Base-by-base conservation (phyloP, 352 stramenopile species). In the Phytopythium kandeliae region DNA sequence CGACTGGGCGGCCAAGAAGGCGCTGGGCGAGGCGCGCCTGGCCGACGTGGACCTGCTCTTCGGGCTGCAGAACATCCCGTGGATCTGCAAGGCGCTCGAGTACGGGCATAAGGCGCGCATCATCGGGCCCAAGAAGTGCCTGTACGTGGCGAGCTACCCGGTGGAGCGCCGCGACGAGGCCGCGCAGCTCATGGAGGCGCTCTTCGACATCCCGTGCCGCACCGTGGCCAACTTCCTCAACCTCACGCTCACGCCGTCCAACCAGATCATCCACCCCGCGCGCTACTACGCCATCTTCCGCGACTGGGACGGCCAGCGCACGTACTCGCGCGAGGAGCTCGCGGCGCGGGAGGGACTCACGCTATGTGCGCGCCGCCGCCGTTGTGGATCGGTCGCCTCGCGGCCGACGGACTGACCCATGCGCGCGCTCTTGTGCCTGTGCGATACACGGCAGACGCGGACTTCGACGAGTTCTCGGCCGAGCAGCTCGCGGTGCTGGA, bases 251-350 rank as follows among this genome's bases (percentile, higher is more conserved):
- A 97, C 89, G 53, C 88, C 89, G 49, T 96, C 85, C 45, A 97
- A 97, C 74, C 89, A 97, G 69, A 96, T 97, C 66, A 94, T 97
- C 64, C 89, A 97, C 60, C 89, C 89, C 44, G 87, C 86, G 45
- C 81, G 89, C 40, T 97, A 97, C 78, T 96, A 90, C 66, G 85
- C 80, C 24, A 96, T 97, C 54, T 97, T 97, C 67, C 79, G 85
- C 44, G 89, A 97, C 71, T 96, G 85, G 86, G 87, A 97, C 58
- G 89, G 87, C 64, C 78, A 89, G 64, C 78, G 76, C 54, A 96
- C 77, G 22, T 97, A 97, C 67, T 74, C 79, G 13, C 62, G 66
- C 51, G 69, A 74, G 21, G 85, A 97, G 62, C 79, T 97, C n/a
- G 74, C 82, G 56, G 78, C 89, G 66, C 80, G 87, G 38, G 69